Percentiles rank a stretch among this genome's conserved stretches.
Evolutionary conservation across 2,329 filamentous ascomycete genomes (phyloP).

Genomic region (Fusarium setosum): DNA sequence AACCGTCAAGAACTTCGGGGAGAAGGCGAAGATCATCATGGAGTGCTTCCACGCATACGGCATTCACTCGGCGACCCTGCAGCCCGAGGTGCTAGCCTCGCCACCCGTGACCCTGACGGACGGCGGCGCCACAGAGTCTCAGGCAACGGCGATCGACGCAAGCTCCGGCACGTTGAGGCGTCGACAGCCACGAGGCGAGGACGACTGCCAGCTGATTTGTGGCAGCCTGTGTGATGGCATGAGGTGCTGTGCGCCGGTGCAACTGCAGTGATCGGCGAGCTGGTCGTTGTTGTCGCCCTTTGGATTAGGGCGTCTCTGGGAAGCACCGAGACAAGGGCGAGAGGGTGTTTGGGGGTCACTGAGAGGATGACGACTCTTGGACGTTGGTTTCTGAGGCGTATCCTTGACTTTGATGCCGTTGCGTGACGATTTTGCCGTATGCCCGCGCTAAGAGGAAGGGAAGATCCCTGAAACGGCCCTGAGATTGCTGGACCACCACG

Average conservation of each 20-base stretch:
- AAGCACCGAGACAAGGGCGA: constrained; percentile 13
- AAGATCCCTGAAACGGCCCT: constrained; percentile 27
- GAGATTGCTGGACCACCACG: constrained; percentile 1
- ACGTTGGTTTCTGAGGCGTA: constrained; percentile 15
- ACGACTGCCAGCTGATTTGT: constrained; percentile 62
- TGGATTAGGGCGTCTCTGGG: background rate
- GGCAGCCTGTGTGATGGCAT: constrained; percentile 61
- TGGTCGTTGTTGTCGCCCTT: constrained; percentile 12
- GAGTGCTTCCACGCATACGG: constrained; percentile 80
- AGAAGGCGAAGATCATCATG: constrained; percentile 69
- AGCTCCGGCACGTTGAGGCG: constrained; percentile 11
- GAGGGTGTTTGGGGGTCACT: constrained; percentile 27
- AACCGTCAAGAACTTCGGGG: constrained; percentile 68
- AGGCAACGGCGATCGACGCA: constrained; percentile 18
- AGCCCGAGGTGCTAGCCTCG: constrained; percentile 64
- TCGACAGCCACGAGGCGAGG: constrained; percentile 38
- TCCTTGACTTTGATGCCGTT: constrained; percentile 13
- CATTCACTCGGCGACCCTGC: constrained; percentile 77
- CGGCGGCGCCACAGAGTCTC: constrained; percentile 7
- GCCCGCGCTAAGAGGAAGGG: constrained; percentile 16
- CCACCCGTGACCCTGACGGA: constrained; percentile 22
- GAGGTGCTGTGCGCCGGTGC: constrained; percentile 57
- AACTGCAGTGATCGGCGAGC: constrained; percentile 32
- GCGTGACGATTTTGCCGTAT: constrained; percentile 12
- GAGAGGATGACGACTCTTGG: constrained; percentile 13